Evolutionary conservation across 371 early-diverging fungal genomes (phyloP).

Genomic region (Mortierella sp.): DNA sequence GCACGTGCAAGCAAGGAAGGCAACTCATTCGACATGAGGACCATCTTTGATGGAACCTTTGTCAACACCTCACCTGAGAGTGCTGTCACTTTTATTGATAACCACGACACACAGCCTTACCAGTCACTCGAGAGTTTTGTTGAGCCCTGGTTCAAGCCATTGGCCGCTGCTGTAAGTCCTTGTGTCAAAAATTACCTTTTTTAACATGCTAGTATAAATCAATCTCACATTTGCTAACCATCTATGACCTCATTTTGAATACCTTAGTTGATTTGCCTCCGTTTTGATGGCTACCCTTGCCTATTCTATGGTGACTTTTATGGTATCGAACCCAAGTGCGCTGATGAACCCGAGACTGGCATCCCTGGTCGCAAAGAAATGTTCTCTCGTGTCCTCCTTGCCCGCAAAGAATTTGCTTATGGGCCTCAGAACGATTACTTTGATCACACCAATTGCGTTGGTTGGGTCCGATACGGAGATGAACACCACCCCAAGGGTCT

Average conservation of each 20-base stretch:
- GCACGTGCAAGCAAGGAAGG: conserved; percentile 40
- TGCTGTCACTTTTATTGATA: conserved; percentile 58
- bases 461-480: conserved; percentile 59
- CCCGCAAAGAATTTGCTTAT: conserved; percentile 55
- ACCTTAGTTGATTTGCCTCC: conserved; percentile 36
- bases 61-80: conserved; percentile 26
- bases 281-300: conserved; percentile 48
- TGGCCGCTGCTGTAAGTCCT: conserved; percentile 39
- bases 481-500: conserved; percentile 29
- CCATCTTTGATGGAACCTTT: conserved; percentile 54
- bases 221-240: neutral
- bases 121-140: conserved; percentile 42
- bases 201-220: neutral
- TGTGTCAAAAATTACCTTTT: neutral
- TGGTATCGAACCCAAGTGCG: conserved; percentile 31
- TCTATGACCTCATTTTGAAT: neutral
- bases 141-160: conserved; percentile 48
- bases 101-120: conserved; percentile 52
- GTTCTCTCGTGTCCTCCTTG: conserved; percentile 46
- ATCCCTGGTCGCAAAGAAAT: conserved; percentile 35
- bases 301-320: conserved; percentile 56
- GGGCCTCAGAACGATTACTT: conserved; percentile 62
- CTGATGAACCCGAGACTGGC: conserved; percentile 24
- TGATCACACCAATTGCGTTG: conserved; percentile 59
- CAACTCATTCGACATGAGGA: conserved; percentile 49